These are phyloP conservation scores for Saturnispora sekii DNA, from an alignment of 805 yeast genomes.

Conservation along the genomic window DNA sequence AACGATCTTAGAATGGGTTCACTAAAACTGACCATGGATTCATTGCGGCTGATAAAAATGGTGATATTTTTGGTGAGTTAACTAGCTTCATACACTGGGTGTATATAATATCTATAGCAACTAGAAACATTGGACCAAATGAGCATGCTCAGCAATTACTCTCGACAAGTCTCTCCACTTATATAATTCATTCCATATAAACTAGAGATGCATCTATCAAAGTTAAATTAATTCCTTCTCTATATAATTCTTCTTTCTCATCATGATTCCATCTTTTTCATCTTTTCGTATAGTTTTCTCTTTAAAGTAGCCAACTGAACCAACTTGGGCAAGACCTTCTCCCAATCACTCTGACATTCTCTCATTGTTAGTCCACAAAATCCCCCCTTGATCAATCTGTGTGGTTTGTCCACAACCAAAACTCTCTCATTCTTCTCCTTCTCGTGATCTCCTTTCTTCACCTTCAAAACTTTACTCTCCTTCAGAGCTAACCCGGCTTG, in stretches of 20 bases:
- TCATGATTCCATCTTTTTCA: neutral
- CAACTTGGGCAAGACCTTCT: constrained; percentile 7
- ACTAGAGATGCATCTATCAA: too few species aligned
- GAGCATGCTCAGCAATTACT: too few species aligned
- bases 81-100: too few species aligned
- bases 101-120: too few species aligned
- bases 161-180: too few species aligned
- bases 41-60: too few species aligned
- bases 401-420: constrained; percentile 12
- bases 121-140: too few species aligned
- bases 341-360: constrained; percentile 14
- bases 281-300: constrained; percentile 3
- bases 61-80: too few species aligned
- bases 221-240: too few species aligned
- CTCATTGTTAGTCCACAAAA: constrained; percentile 17
- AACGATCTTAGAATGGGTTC: neutral
- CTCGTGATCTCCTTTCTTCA: constrained; percentile 12
- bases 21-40: neutral
- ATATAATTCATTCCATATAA: too few species aligned
- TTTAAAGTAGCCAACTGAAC: constrained; percentile 12
- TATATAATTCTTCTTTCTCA: too few species aligned
- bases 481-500: neutral
- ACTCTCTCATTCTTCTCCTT: constrained; percentile 1
- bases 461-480: constrained; percentile 8
- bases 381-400: constrained; percentile 22